Evolutionary conservation across 23 red algal genomes (phyloP).

Genomic region (Agarophyton chilense): DNA sequence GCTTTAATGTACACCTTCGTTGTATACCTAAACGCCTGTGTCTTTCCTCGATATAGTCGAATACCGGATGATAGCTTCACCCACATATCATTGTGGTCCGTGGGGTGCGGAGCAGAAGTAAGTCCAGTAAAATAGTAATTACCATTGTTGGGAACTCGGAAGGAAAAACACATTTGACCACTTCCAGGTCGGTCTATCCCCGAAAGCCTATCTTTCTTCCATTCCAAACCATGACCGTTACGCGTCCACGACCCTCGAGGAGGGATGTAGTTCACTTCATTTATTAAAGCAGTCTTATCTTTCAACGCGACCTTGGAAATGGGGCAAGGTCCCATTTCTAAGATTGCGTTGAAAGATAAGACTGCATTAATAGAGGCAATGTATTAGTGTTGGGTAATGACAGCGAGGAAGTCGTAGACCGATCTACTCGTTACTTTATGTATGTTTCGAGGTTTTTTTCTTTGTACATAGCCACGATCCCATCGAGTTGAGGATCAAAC

Average conservation of each 20-base stretch:
- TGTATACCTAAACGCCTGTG: background rate
- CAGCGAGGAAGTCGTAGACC: background rate
- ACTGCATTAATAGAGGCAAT: no score
- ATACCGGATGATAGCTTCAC: constrained; percentile 37
- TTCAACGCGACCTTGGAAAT: no score
- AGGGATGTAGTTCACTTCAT: background rate
- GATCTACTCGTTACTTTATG: constrained; percentile 29
- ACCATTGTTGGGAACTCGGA: constrained; percentile 19
- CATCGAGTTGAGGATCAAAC: constrained; percentile 51
- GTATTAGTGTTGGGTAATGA: no score
- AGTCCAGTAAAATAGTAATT: constrained; percentile 49
- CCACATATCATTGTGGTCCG: constrained; percentile 78
- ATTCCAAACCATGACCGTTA: constrained; percentile 24
- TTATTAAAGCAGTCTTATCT: no score
- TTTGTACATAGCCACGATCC: constrained; percentile 47
- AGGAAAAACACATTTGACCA: constrained; percentile 50
- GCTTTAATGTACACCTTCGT: constrained; percentile 29
- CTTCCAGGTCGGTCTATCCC: constrained; percentile 38
- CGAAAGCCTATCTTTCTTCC: background rate
- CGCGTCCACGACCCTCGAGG: constrained; percentile 2
- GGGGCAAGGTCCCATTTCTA: no score
- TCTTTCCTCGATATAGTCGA: constrained; percentile 18
- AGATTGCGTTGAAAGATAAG: no score
- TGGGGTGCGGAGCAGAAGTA: constrained; percentile 54
- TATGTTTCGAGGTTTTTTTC: constrained; percentile 43